phyloP scores from a whole-genome alignment of 2,329 filamentous ascomycete species.

The Diaporthe humulicola region DNA sequence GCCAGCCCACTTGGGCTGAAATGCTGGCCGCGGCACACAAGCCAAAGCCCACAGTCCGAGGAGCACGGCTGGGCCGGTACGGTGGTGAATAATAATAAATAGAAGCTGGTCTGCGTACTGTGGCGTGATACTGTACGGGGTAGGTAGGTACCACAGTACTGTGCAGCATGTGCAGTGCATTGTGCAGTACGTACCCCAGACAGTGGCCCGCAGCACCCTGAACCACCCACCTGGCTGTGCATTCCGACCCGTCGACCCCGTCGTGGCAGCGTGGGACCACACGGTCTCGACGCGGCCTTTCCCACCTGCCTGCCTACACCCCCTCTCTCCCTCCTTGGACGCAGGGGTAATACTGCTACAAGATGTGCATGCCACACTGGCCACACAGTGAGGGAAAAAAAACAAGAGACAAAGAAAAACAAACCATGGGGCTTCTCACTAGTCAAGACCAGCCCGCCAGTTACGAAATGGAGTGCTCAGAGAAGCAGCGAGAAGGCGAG shows the following conservation, averaged over 20 bases:
- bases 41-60: not conserved
- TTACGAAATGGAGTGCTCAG: not conserved
- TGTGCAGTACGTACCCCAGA: slow-evolving; percentile 30
- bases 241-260: slow-evolving; percentile 31
- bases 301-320: slow-evolving; percentile 5
- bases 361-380: slow-evolving; percentile 5
- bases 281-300: slow-evolving; percentile 34
- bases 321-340: slow-evolving; percentile 10
- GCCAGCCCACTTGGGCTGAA: slow-evolving; percentile 41
- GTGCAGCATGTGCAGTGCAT: not conserved
- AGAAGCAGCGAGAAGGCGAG: slow-evolving; percentile 14
- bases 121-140: slow-evolving; percentile 22
- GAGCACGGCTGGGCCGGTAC: not conserved
- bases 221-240: slow-evolving; percentile 33
- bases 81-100: slow-evolving; percentile 12
- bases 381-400: not conserved
- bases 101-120: slow-evolving; percentile 7
- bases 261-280: slow-evolving; percentile 30
- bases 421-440: not conserved
- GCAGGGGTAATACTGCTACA: slow-evolving; percentile 25
- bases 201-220: slow-evolving; percentile 7
- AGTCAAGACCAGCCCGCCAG: not conserved
- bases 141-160: no score
- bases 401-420: slow-evolving; percentile 11
- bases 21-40: slow-evolving; percentile 27